These are phyloP conservation scores for Tetracentron sinense DNA, from an alignment of 164 flowering plant genomes.

Conservation along the genomic window DNA sequence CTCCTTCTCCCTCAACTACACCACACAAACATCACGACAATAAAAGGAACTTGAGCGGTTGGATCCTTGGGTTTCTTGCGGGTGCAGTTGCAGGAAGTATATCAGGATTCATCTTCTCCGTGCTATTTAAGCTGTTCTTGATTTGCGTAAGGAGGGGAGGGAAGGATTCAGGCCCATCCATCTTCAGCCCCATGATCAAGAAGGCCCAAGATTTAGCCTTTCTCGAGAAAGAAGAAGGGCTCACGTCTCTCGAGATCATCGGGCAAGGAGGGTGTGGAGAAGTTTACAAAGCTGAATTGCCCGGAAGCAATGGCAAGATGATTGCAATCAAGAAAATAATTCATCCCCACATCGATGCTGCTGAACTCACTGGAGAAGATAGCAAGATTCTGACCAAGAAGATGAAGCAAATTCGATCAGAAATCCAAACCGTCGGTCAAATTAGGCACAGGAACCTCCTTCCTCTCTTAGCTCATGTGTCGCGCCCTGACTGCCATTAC, in stretches of 20 bases:
- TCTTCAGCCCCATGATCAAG: constrained; percentile 67
- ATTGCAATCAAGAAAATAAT: constrained; percentile 79
- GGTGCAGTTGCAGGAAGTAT: constrained; percentile 58
- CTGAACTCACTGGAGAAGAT: constrained; percentile 57
- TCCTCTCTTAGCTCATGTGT: constrained; percentile 64
- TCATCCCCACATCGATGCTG: constrained; percentile 47
- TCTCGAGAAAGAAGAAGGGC: constrained; percentile 67
- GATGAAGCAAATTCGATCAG: constrained; percentile 77
- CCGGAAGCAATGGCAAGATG: constrained; percentile 52
- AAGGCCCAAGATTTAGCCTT: constrained; percentile 64
- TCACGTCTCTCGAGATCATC: constrained; percentile 48
- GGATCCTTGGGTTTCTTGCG: constrained; percentile 57
- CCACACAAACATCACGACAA: constrained; percentile 17
- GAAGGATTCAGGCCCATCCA: constrained; percentile 36
- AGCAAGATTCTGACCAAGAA: constrained; percentile 50
- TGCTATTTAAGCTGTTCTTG: constrained; percentile 42
- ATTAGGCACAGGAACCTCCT: constrained; percentile 83
- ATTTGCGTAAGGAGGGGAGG: constrained; percentile 33
- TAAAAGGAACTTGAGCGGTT: constrained; percentile 27
- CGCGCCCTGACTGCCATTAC: constrained; percentile 67
- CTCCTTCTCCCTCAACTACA: constrained; percentile 4
- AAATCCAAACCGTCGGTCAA: constrained; percentile 71
- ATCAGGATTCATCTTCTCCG: constrained; percentile 48
- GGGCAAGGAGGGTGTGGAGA: constrained; percentile 91
- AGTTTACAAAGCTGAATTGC: constrained; percentile 67